Percentiles rank a stretch among this genome's conserved stretches.
phyloP scores from a whole-genome alignment of 805 yeast genomes.

The Ogataea nakhonphanomensis region DNA sequence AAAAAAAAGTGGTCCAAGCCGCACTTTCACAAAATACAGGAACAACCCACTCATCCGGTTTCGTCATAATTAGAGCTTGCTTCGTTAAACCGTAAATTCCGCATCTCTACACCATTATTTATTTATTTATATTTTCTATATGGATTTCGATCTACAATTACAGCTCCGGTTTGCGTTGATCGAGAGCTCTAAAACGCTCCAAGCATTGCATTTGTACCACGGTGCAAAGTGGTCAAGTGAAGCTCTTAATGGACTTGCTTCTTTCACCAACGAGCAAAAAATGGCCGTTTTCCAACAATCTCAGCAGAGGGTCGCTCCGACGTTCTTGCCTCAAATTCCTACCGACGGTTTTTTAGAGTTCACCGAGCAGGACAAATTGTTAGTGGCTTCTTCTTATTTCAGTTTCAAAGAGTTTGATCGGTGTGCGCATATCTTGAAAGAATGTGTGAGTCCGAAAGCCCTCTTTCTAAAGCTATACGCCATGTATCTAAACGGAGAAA shows the following conservation, averaged over 20 bases:
- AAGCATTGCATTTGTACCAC: slow-evolving; percentile 57
- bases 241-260: slow-evolving; percentile 60
- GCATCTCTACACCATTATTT: slow-evolving; percentile 2
- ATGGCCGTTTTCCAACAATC: slow-evolving; percentile 21
- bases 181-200: slow-evolving; percentile 42
- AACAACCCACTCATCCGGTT: no score
- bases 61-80: no score
- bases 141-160: slow-evolving; percentile 29
- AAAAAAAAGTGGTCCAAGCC: no score
- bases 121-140: slow-evolving; percentile 4
- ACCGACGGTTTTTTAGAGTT: slow-evolving; percentile 27
- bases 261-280: slow-evolving; percentile 20
- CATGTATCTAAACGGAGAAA: slow-evolving; percentile 72
- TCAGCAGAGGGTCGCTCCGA: slow-evolving; percentile 9
- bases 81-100: no score
- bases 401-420: slow-evolving; percentile 83
- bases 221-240: slow-evolving; percentile 86
- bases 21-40: no score
- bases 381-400: slow-evolving; percentile 71
- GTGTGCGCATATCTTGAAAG: slow-evolving; percentile 56
- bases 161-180: slow-evolving; percentile 32
- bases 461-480: slow-evolving; percentile 67
- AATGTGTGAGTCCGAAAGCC: slow-evolving; percentile 49
- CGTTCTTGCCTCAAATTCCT: slow-evolving; percentile 13
- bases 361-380: slow-evolving; percentile 42